phyloP scores from a whole-genome alignment of 106 monocot genomes.

The Narthecium ossifragum region DNA sequence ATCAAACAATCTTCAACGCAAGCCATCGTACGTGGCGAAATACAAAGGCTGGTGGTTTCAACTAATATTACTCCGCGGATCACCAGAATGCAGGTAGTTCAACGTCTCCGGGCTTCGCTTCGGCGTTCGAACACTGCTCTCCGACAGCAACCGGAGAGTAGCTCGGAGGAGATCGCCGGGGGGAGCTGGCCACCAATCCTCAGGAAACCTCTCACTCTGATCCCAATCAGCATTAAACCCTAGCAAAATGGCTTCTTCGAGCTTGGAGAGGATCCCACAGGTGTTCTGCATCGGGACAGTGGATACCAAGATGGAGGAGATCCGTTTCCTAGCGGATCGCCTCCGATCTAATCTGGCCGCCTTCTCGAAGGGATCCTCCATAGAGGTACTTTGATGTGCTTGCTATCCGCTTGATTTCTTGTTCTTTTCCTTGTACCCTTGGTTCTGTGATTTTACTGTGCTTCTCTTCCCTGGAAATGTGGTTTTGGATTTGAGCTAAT shows the following conservation, averaged over 20 bases:
- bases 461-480: background rate
- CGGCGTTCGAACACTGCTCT: background rate
- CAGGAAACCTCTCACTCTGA: too few species aligned
- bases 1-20: too few species aligned
- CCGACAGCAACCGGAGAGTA: background rate
- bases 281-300: slow-evolving; percentile 87
- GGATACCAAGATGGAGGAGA: slow-evolving; percentile 90
- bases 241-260: slow-evolving; percentile 5
- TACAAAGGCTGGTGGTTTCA: too few species aligned
- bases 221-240: too few species aligned
- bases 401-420: background rate
- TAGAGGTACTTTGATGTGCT: slow-evolving; percentile 18
- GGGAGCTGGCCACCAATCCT: too few species aligned
- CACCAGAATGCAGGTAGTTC: background rate
- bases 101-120: background rate
- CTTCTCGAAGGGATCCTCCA: slow-evolving; percentile 26
- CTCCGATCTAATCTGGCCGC: slow-evolving; percentile 37
- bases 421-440: background rate
- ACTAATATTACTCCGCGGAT: background rate
- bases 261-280: slow-evolving; percentile 14
- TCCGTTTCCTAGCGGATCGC: slow-evolving; percentile 58
- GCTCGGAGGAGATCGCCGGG: background rate
- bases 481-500: background rate
- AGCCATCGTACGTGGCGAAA: too few species aligned
- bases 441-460: background rate